Conservation (phyloP, 2,329 filamentous ascomycete species). For the Aspergillus sp. region DNA sequence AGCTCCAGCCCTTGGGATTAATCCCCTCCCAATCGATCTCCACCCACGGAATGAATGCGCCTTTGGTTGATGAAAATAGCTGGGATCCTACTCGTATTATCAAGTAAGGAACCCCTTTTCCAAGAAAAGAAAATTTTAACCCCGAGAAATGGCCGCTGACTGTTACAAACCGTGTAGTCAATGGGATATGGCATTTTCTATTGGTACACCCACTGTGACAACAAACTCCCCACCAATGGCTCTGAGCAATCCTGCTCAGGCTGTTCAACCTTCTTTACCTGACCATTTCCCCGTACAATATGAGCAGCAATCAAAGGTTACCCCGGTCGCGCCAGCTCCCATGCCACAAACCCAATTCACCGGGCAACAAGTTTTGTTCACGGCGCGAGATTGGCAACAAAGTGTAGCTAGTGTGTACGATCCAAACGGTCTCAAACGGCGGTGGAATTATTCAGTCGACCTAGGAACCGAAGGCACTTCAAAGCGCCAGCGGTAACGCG, state of each 20-base stretch:
- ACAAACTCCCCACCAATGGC: conserved; percentile 46
- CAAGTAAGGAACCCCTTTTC: conserved; percentile 63
- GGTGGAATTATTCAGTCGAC: conserved; percentile 46
- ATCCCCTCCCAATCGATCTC: conserved; percentile 40
- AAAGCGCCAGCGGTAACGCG: conserved; percentile 37
- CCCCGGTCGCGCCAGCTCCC: conserved; percentile 32
- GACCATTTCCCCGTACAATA: conserved; percentile 42
- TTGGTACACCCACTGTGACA: conserved; percentile 53
- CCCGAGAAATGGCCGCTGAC: background rate
- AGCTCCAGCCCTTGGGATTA: conserved; percentile 62
- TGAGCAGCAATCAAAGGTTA: conserved; percentile 32
- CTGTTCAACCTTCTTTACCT: conserved; percentile 29
- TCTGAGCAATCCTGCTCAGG: conserved; percentile 31
- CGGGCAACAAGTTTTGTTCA: conserved; percentile 42
- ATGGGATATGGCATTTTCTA: conserved; percentile 94
- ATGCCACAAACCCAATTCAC: conserved; percentile 38
- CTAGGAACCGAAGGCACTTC: conserved; percentile 29
- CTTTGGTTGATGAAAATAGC: conserved; percentile 65
- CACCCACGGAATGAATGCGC: conserved; percentile 52
- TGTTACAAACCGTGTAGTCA: conserved; percentile 59
- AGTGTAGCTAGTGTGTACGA: conserved; percentile 53
- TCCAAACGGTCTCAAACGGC: conserved; percentile 47
- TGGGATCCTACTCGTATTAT: conserved; percentile 91
- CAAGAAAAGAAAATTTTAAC: too few species aligned
- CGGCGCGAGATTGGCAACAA: conserved; percentile 51